Evolutionary conservation across 495 filamentous ascomycete species (phyloP).

Genomic region (Xanthoparmelia taractica): DNA sequence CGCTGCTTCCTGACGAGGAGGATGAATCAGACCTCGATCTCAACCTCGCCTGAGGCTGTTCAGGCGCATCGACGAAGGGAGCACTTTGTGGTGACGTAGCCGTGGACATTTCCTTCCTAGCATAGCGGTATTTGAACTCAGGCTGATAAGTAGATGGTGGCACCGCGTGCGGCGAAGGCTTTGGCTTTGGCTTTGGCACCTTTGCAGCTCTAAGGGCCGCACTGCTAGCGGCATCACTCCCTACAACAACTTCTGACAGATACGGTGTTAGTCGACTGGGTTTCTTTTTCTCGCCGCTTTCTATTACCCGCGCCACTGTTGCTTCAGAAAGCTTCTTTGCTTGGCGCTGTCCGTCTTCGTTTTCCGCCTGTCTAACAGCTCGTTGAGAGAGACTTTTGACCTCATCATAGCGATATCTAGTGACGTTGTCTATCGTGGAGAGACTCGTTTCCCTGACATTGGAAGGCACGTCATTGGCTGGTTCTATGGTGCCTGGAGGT

Average conservation of each 20-base stretch:
- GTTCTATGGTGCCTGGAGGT: neutral
- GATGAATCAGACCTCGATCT: slow-evolving; percentile 8
- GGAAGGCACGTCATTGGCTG: neutral
- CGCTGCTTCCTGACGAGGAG: slow-evolving; percentile 12
- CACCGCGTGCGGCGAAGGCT: slow-evolving; percentile 32
- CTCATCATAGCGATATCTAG: neutral
- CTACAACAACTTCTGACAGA: slow-evolving; percentile 1
- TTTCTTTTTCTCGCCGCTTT: neutral
- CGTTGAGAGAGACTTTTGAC: slow-evolving; percentile 14
- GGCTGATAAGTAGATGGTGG: slow-evolving; percentile 40
- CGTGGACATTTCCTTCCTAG: neutral
- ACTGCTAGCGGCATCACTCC: neutral
- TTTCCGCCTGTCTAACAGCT: neutral
- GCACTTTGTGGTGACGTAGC: neutral
- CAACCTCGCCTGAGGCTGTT: neutral
- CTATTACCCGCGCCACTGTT: neutral
- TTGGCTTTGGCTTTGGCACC: slow-evolving; percentile 17
- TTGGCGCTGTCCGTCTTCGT: slow-evolving; percentile 5
- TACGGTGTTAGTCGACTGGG: slow-evolving; percentile 5
- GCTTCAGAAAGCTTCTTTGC: slow-evolving; percentile 10
- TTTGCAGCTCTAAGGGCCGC: slow-evolving; percentile 8
- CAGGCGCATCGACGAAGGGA: neutral
- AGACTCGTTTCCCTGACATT: slow-evolving; percentile 1
- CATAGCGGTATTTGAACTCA: slow-evolving; percentile 39
- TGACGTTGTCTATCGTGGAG: slow-evolving; percentile 1